A percentile compares a stretch with the other conserved stretches of the same genome.
Evolutionary conservation across 1,139 yeast genomes (phyloP).

Genomic region (Kluyveromyces marxianus): DNA sequence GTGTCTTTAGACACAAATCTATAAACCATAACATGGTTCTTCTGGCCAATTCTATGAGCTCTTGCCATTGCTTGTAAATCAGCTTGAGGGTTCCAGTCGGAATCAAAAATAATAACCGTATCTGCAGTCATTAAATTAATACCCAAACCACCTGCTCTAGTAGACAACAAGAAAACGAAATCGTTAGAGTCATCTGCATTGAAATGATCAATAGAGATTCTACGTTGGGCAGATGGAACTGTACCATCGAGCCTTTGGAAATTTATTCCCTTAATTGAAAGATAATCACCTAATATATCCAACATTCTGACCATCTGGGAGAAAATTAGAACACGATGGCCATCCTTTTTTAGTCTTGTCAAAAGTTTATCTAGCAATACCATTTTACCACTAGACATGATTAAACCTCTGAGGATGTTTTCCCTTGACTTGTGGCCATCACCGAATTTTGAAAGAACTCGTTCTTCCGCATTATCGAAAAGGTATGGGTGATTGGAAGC

Average conservation of each 20-base stretch:
- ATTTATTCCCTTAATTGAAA: slow-evolving; percentile 80
- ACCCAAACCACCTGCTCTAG: slow-evolving; percentile 99
- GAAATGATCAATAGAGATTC: slow-evolving; percentile 92
- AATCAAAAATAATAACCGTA: slow-evolving; percentile 92
- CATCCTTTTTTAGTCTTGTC: slow-evolving; percentile 79
- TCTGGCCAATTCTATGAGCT: slow-evolving; percentile 98
- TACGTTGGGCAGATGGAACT: slow-evolving; percentile 85
- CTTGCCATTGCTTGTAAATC: slow-evolving; percentile 99
- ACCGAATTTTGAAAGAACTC: slow-evolving; percentile 58
- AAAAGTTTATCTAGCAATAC: slow-evolving; percentile 84
- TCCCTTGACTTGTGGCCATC: slow-evolving; percentile 63
- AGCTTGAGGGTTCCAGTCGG: slow-evolving; percentile 99
- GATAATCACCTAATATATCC: slow-evolving; percentile 90
- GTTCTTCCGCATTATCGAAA: slow-evolving; percentile 87
- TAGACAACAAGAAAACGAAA: slow-evolving; percentile 81
- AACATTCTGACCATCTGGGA: slow-evolving; percentile 96
- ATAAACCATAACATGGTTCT: slow-evolving; percentile 94
- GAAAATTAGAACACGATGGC: slow-evolving; percentile 90
- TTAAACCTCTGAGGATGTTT: slow-evolving; percentile 76
- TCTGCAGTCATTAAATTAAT: slow-evolving; percentile 98
- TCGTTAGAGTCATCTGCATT: slow-evolving; percentile 92
- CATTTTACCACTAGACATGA: slow-evolving; percentile 98
- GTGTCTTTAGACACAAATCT: slow-evolving; percentile 96
- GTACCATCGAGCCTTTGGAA: slow-evolving; percentile 97
- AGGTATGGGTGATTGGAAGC: slow-evolving; percentile 96